Evolutionary conservation across 164 flowering plant species (phyloP), one percentile per base, ranked within the genome.

Genomic region (Macadamia tetraphylla): DNA sequence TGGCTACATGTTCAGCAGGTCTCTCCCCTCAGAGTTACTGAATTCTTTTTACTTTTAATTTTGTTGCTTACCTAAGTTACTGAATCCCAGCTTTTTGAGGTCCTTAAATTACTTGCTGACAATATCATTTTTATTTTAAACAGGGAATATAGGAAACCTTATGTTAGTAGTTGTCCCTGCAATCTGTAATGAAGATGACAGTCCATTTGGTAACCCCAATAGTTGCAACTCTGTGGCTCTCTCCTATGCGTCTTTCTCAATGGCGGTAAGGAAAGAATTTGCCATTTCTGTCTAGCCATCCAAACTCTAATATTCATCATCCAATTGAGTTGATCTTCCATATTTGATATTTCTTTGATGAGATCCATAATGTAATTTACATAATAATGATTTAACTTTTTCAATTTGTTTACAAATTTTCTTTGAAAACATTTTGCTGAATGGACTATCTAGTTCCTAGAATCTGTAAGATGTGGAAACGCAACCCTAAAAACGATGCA

Each of bases 171-270:
- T 94, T 9, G 70, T 94, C 60, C 94, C 97, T 29, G 96, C 98
- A 49, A 83, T 89, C 32, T 94, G 99, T 69, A 59, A 79, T 0
- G 88, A 94, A 69, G 74, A 82, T 0, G 89, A 89, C 18, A 87
- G 84, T 66, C 97, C 97, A 14, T 94, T 94, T 60, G 91, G 91
- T 0, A 79, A 85, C 23, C 73, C 55, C 6, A 46, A 42, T 14
- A 68, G 51, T 48, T 94, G 99, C 73, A 40, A 77, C 43, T 68
- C 82, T 3, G 42, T 68, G 65, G 99, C 89, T 61, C 83, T 88
- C 66, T 88, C 99, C 2, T 94, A 94, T 66, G 93, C 86, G 8
- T 92, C 98, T 58, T 88, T 92, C 79, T 94, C 99, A 40, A 92
- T 92, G 97, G 97, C 99, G 70, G 99, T 90, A 87, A 76, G 52